These are phyloP conservation scores for Albifimbria verrucaria DNA, from an alignment of 2,329 filamentous ascomycete species.

Conservation along the genomic window DNA sequence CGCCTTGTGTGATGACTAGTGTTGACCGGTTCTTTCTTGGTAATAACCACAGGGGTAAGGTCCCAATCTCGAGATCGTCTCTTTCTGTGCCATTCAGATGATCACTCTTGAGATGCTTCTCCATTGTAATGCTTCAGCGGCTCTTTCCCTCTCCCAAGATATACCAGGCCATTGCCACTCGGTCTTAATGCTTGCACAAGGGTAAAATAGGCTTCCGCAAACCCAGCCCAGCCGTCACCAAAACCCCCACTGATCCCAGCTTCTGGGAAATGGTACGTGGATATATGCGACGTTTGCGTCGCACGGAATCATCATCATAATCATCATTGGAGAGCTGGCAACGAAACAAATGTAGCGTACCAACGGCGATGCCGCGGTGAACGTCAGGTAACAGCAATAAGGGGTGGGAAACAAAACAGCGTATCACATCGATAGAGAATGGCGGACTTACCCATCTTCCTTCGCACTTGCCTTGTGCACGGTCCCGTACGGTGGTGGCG, in stretches of 20 bases:
- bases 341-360: too few relatives aligned
- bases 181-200: too few relatives aligned
- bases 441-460: slow-evolving; percentile 40
- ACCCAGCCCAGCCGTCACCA: too few relatives aligned
- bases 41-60: not conserved
- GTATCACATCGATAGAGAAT: slow-evolving; percentile 20
- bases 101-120: not conserved
- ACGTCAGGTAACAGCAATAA: slow-evolving; percentile 8
- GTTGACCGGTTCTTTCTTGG: slow-evolving; percentile 24
- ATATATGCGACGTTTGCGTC: too few relatives aligned
- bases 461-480: slow-evolving; percentile 62
- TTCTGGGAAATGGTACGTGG: too few relatives aligned
- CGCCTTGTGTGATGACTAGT: slow-evolving; percentile 29
- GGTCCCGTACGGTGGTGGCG: slow-evolving; percentile 31
- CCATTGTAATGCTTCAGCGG: not conserved
- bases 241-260: too few relatives aligned
- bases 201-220: too few relatives aligned
- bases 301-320: too few relatives aligned
- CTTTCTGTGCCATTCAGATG: not conserved
- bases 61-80: not conserved
- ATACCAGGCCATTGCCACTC: not conserved
- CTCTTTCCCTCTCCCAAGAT: not conserved
- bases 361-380: too few relatives aligned
- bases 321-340: too few relatives aligned
- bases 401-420: slow-evolving; percentile 8